Evolutionary conservation across 495 filamentous ascomycete genomes (phyloP).

Genomic region (Arthonia radiata): DNA sequence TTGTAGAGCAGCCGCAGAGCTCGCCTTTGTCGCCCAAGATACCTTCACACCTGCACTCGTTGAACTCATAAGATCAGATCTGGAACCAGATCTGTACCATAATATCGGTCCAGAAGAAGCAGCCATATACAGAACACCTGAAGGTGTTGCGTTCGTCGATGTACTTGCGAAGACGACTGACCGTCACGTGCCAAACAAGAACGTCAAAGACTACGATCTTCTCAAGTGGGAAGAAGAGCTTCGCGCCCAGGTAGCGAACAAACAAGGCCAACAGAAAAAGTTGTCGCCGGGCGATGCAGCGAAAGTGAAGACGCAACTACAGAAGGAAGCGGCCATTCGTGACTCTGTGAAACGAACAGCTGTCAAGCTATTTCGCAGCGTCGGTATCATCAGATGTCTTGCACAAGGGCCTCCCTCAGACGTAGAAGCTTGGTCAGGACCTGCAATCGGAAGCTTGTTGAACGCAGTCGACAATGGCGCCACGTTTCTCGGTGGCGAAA

Average conservation of each 20-base stretch:
- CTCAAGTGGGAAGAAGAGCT: conserved; percentile 93
- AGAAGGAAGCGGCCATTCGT: conserved; percentile 62
- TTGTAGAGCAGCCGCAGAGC: conserved; percentile 56
- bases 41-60: conserved; percentile 52
- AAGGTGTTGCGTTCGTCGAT: conserved; percentile 71
- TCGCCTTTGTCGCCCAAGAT: conserved; percentile 83
- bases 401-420: conserved; percentile 68
- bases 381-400: conserved; percentile 61
- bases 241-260: conserved; percentile 63
- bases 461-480: conserved; percentile 53
- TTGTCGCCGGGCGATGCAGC: conserved; percentile 66
- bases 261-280: conserved; percentile 80
- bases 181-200: conserved; percentile 45
- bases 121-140: conserved; percentile 69
- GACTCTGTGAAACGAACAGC: conserved; percentile 38
- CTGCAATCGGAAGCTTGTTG: conserved; percentile 44
- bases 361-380: conserved; percentile 45
- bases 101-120: conserved; percentile 63
- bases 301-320: conserved; percentile 76
- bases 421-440: conserved; percentile 63
- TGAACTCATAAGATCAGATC: conserved; percentile 39
- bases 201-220: conserved; percentile 76
- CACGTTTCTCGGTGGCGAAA: conserved; percentile 51
- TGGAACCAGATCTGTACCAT: conserved; percentile 38
- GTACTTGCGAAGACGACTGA: conserved; percentile 58